Base-by-base conservation (phyloP, 371 early-diverging fungal genomes). In the Choanephora cucurbitarum region DNA sequence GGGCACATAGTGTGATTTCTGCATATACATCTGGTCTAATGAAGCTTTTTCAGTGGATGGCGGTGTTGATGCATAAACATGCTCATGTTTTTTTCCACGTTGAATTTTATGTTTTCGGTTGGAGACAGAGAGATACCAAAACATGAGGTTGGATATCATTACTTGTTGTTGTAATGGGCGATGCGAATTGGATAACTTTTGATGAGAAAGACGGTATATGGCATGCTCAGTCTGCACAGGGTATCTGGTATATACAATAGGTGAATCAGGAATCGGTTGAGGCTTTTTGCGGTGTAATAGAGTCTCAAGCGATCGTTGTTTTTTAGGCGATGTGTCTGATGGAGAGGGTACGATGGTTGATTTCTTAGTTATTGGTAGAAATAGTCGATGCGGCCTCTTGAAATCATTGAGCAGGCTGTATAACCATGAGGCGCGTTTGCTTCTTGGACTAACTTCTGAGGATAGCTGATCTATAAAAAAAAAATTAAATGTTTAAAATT, bases 111-210 rank as follows among this genome's bases (percentile, higher is more conserved):
- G 10, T 37, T 37, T 9, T 37, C 2, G 3, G 11, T 37, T 37
- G 9, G 37, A 37, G 37, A 63, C 32, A 0, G 64, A 63, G 5
- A 91, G 70, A 60, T 89, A 91, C 79, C 86, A 88, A 67, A 87
- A 79, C 86, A 91, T 87, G 62, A 91, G 73, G 49, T 91, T 91
- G n/a, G 85, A 81, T 24, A 91, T 79, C 54, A 86, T 61, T 13
- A 91, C 92, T 69, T 91, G 91, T 43, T 91, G 83, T 31, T 70
- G 57, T 32, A 91, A 68, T 2, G 91, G 81, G 7, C 91, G 82
- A 11, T 82, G 70, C 3, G 79, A 72, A 52, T 87, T 83, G 1
- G 88, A 80, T 40, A 91, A 70, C 53, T 91, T 91, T 41, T 75
- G 68, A 48, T 89, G 87, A 0, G 89, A 87, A 23, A 89, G 60